These are phyloP conservation scores for Flueggea neowawraea DNA, from an alignment of 441 rosid species.

Conservation along the genomic window DNA sequence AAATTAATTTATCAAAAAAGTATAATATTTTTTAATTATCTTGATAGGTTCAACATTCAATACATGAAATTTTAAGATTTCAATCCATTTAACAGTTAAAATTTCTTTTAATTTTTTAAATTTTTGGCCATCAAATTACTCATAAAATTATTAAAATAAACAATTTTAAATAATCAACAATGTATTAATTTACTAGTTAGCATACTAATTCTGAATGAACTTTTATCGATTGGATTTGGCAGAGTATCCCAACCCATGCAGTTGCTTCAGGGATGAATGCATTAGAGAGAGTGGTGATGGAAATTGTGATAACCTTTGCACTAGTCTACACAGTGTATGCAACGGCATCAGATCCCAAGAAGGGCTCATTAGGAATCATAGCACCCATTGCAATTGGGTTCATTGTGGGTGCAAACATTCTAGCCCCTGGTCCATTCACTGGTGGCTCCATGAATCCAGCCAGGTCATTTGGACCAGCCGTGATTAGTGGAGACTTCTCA, in stretches of 20 bases:
- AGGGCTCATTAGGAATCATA: slow-evolving; percentile 65
- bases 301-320: slow-evolving; percentile 74
- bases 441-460: slow-evolving; percentile 99
- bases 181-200: too few species aligned
- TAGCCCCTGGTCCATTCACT: slow-evolving; percentile 91
- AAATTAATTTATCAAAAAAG: too few species aligned
- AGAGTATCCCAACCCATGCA: slow-evolving; percentile 79
- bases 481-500: slow-evolving; percentile 68
- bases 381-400: slow-evolving; percentile 96
- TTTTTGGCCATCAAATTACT: too few species aligned
- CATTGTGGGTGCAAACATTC: slow-evolving; percentile 85
- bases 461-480: slow-evolving; percentile 86
- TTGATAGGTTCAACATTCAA: too few species aligned
- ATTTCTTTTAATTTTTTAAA: too few species aligned
- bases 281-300: slow-evolving; percentile 62
- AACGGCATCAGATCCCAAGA: slow-evolving; percentile 86
- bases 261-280: slow-evolving; percentile 67
- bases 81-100: too few species aligned
- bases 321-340: slow-evolving; percentile 86
- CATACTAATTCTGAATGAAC: too few species aligned
- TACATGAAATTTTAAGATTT: too few species aligned
- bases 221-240: slow-evolving; percentile 10
- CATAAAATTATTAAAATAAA: too few species aligned
- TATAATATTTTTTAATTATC: too few species aligned
- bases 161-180: too few species aligned